Base-by-base conservation (phyloP, 225 moss, liverwort and hornwort genomes). In the Takakia lepidozioides region DNA sequence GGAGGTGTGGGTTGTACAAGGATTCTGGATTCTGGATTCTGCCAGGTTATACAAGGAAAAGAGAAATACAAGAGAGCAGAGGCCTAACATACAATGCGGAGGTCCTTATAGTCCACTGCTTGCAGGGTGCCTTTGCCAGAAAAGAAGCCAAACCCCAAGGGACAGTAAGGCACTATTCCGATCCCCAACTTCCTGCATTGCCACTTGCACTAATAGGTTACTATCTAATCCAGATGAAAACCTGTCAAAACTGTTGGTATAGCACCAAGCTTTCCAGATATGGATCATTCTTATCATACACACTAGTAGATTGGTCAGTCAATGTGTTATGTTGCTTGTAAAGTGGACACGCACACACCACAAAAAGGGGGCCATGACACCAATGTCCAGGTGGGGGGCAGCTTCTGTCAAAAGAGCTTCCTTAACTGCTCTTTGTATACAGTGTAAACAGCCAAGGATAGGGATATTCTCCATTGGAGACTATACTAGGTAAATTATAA, bases 91-190 rank as follows among this genome's bases (percentile, higher is more conserved):
- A 64, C 67, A 46, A 64, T 40, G 44, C 71, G 53, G 46, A 51
- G 63, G 52, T 76, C 60, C 10, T 52, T 67, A 38, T 60, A 25
- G 22, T 63, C 57, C 26, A 71, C 59, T 43, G 66, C 59, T 27
- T 76, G 67, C 45, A 53, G 36, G n/a, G 60, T 72, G 29, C 63
- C 71, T 38, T 55, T 67, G 55, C 53, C 67, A 46, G 61, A 70
- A 46, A 70, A 37, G 55, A 75, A 75, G 41, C 58, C 62, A 44
- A 42, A 55, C 50, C 62, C 54, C 0, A 65, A 53, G 15, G 54
- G 58, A 9, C 25, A 37, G 34, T 57, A 64, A 27, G 67, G 46
- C 32, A 71, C 53, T 27, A 71, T 54, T 27, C 60, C 53, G 54
- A 71, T 67, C 38, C 60, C 67, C 13, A 71, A 63, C 54, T 67